Evolutionary conservation across 805 yeast genomes (phyloP).

Genomic region (Lipomyces yamadae): DNA sequence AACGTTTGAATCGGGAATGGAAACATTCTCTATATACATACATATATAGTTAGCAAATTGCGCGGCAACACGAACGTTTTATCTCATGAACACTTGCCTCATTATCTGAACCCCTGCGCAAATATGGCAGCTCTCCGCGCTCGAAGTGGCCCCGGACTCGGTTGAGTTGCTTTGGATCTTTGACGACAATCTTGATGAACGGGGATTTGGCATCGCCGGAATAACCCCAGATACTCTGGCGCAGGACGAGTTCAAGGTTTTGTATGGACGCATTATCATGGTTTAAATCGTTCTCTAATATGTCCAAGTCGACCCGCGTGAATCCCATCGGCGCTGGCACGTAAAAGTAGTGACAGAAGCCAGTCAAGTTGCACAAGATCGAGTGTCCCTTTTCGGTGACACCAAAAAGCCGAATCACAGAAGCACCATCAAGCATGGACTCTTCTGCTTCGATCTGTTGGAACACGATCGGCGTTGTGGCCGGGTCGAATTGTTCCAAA

Average conservation of each 20-base stretch:
- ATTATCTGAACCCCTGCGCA: constrained; percentile 37
- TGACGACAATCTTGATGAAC: constrained; percentile 73
- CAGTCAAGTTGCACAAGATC: constrained; percentile 85
- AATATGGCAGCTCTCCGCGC: constrained; percentile 71
- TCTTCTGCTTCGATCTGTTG: constrained; percentile 98
- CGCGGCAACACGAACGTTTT: neutral
- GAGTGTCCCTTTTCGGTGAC: constrained; percentile 87
- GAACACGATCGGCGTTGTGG: constrained; percentile 62
- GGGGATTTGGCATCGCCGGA: constrained; percentile 77
- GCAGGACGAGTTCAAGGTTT: constrained; percentile 65
- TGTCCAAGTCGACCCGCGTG: constrained; percentile 57
- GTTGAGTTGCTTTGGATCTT: constrained; percentile 68
- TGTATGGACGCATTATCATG: constrained; percentile 55
- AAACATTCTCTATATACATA: constrained; percentile 12
- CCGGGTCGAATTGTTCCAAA: constrained; percentile 56
- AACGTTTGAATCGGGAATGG: constrained; percentile 53
- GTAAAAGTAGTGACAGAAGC: constrained; percentile 86
- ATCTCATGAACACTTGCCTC: constrained; percentile 55
- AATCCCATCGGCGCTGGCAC: constrained; percentile 89
- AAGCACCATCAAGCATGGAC: constrained; percentile 61
- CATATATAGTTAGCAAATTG: neutral
- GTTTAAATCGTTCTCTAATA: neutral
- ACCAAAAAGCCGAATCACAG: constrained; percentile 81
- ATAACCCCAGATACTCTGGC: constrained; percentile 94
- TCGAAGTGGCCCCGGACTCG: constrained; percentile 81